Conservation (phyloP, 2,329 filamentous ascomycete species). For the Aspergillus transmontanensis region DNA sequence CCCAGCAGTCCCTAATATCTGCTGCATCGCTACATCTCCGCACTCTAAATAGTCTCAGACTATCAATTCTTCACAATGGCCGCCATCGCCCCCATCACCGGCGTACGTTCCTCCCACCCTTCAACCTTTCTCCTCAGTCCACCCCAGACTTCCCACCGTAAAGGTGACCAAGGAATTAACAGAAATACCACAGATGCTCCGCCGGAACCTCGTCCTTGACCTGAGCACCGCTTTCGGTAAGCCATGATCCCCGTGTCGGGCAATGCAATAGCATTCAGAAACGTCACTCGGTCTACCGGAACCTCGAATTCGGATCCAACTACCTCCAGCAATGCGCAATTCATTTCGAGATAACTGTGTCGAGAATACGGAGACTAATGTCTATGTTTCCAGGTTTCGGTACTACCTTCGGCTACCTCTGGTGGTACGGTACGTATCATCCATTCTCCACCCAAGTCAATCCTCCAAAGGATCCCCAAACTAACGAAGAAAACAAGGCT, state of each 20-base stretch:
- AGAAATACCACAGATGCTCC: constrained; percentile 60
- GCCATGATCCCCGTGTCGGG: constrained; percentile 31
- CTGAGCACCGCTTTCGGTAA: constrained; percentile 67
- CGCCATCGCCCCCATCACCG: constrained; percentile 49
- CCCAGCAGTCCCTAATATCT: constrained; percentile 26
- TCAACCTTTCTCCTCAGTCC: background rate
- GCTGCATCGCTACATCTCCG: constrained; percentile 16
- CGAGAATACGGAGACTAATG: constrained; percentile 16
- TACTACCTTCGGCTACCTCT: constrained; percentile 64
- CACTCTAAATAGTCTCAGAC: constrained; percentile 18
- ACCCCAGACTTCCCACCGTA: background rate
- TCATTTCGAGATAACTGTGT: background rate
- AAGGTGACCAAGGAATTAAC: background rate
- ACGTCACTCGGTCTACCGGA: background rate
- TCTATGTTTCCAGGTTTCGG: constrained; percentile 56
- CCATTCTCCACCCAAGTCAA: background rate
- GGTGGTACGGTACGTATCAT: constrained; percentile 63
- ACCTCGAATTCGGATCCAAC: background rate
- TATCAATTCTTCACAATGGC: constrained; percentile 40
- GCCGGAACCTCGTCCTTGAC: constrained; percentile 66
- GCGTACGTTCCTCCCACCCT: constrained; percentile 40
- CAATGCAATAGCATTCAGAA: background rate
- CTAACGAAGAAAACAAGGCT: constrained; percentile 49
- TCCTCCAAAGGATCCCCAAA: background rate
- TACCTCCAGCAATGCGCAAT: background rate